Conservation (phyloP, 352 stramenopile genomes). For the Phytophthora lateralis region DNA sequence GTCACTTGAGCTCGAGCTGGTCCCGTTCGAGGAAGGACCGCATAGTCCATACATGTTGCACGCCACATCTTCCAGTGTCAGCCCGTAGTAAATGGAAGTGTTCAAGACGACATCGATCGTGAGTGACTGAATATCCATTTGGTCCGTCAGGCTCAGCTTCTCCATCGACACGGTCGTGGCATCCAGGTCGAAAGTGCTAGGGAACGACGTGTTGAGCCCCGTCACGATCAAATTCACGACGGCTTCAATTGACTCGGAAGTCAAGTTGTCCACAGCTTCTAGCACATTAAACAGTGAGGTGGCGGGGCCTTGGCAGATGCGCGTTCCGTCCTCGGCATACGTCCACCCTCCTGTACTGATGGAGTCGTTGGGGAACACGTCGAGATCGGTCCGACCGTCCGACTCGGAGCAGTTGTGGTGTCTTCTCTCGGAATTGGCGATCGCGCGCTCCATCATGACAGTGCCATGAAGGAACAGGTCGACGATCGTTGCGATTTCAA, state of each 20-base stretch:
- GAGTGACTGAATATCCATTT: slow-evolving; percentile 36
- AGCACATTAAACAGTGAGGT: slow-evolving; percentile 43
- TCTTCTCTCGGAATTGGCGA: slow-evolving; percentile 35
- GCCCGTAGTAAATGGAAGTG: slow-evolving; percentile 26
- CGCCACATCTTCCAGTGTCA: slow-evolving; percentile 11
- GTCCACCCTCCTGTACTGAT: slow-evolving; percentile 32
- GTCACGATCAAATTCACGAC: slow-evolving; percentile 26
- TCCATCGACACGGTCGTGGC: slow-evolving; percentile 36
- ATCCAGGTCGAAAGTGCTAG: slow-evolving; percentile 26
- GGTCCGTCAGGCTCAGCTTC: slow-evolving; percentile 22
- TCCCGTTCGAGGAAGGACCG: slow-evolving; percentile 13
- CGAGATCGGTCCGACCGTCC: slow-evolving; percentile 34
- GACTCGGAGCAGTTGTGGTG: slow-evolving; percentile 49
- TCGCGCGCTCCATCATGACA: slow-evolving; percentile 44
- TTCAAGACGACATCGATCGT: slow-evolving; percentile 37
- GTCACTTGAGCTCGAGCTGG: slow-evolving; percentile 3
- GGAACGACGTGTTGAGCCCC: slow-evolving; percentile 42
- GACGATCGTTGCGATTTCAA: slow-evolving; percentile 27
- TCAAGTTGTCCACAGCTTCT: slow-evolving; percentile 23
- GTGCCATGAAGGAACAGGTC: slow-evolving; percentile 50
- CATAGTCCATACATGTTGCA: slow-evolving; percentile 17
- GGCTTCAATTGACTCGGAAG: slow-evolving; percentile 16
- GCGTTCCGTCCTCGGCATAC: slow-evolving; percentile 32
- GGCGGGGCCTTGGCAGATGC: slow-evolving; percentile 46
- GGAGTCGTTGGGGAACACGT: slow-evolving; percentile 14